Percentiles rank a stretch among this genome's conserved stretches.
Conservation (phyloP, 2,329 filamentous ascomycete species). For the Fusarium sp. region DNA sequence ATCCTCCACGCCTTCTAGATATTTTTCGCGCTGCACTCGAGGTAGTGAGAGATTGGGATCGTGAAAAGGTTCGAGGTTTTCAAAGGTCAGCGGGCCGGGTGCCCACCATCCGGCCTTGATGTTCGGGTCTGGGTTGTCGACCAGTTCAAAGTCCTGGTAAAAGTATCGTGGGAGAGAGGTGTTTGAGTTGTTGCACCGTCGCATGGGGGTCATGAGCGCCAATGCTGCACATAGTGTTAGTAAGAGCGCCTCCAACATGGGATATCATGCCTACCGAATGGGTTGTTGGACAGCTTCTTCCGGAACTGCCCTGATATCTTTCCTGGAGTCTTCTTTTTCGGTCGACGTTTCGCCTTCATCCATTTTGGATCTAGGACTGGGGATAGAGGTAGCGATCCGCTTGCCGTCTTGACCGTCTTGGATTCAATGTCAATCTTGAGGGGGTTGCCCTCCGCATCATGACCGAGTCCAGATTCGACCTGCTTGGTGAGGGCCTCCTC, state of each 20-base stretch:
- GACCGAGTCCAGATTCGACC: conserved; percentile 48
- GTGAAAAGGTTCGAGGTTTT: conserved; percentile 36
- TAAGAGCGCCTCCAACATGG: background rate
- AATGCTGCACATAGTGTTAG: conserved; percentile 56
- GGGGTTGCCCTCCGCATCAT: conserved; percentile 44
- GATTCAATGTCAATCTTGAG: conserved; percentile 53
- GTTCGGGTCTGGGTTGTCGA: conserved; percentile 67
- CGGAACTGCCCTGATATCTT: conserved; percentile 62
- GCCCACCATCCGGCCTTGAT: conserved; percentile 66
- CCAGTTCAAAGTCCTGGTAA: conserved; percentile 70
- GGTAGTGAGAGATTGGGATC: background rate
- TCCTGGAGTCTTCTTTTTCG: conserved; percentile 21
- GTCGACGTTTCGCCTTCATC: conserved; percentile 58
- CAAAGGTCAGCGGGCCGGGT: conserved; percentile 57
- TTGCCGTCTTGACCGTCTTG: conserved; percentile 60
- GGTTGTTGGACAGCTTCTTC: conserved; percentile 69
- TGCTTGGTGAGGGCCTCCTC: conserved; percentile 46
- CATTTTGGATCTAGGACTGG: conserved; percentile 66
- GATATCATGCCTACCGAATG: conserved; percentile 65
- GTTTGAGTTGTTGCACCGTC: conserved; percentile 64
- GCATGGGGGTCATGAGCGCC: conserved; percentile 71
- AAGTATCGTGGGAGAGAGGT: conserved; percentile 69
- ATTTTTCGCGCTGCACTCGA: background rate
- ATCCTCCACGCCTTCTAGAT: background rate
- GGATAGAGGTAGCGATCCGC: conserved; percentile 63